These are phyloP conservation scores for Diaporthe nobilis DNA, from an alignment of 2,329 filamentous ascomycete genomes.

Conservation along the genomic window DNA sequence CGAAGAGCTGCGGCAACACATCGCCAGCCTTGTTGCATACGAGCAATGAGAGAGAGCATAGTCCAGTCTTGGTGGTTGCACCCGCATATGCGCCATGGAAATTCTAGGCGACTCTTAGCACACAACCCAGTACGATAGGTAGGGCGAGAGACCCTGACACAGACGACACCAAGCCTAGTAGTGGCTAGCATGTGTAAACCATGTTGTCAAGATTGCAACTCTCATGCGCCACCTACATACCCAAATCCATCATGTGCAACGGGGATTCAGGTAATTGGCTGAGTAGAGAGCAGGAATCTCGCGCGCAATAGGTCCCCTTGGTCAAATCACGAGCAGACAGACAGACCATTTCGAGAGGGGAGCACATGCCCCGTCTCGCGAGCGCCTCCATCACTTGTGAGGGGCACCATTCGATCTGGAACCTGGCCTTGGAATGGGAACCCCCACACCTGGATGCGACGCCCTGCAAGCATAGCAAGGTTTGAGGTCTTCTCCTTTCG, in stretches of 20 bases:
- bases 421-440: conserved; percentile 4
- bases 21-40: neutral
- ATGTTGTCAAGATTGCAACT: conserved; percentile 16
- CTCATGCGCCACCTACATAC: neutral
- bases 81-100: neutral
- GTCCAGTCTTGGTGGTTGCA: neutral
- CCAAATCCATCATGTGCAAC: neutral
- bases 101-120: neutral
- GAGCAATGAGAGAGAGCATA: neutral
- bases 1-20: neutral
- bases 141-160: neutral
- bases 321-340: conserved; percentile 26
- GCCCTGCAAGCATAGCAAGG: conserved; percentile 18
- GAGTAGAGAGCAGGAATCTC: conserved; percentile 3
- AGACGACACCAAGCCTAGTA: neutral
- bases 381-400: neutral
- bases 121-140: neutral
- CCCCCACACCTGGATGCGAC: conserved; percentile 19
- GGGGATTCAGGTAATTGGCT: neutral
- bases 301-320: neutral
- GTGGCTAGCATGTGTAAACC: conserved; percentile 2
- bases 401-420: conserved; percentile 19
- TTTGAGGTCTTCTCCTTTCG: conserved; percentile 4
- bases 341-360: conserved; percentile 2
- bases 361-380: neutral